Evolutionary conservation across 306 rosid genomes (phyloP), one percentile per base, ranked within the genome.

Genomic region (Dryas drummondii): DNA sequence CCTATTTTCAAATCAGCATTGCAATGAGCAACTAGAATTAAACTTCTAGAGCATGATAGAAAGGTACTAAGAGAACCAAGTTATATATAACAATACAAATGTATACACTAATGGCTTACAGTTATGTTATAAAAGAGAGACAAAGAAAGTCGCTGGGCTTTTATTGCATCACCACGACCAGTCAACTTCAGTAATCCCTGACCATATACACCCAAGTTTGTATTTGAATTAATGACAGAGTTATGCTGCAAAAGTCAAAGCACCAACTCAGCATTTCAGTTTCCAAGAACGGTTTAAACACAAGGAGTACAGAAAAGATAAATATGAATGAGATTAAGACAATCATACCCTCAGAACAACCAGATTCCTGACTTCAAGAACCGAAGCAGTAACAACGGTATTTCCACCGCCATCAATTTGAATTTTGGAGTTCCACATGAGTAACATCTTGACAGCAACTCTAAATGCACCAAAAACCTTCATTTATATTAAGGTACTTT

Each of bases 391-490:
- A 75, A 94, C 88, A 78, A 85, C 84, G 47, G 97, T 82, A 83
- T 87, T 87, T 82, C 83, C 88, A 59, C 97, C 94, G 50, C 97
- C 97, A 50, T 91, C 94, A 74, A 94, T 89, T 88, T 86, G 87
- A 68, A 94, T 90, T 71, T 77, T 78, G 78, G 98, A 87, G 84
- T 92, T 86, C 98, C 97, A 87, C 98, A 94, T 94, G 63, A 94
- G 96, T 85, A 94, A 74, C 97, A 94, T 90, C 87, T 94, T 94
- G 81, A 94, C 91, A 79, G 91, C 71, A 81, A 94, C 97, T 91
- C 98, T 87, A 85, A 94, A 89, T 70, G 98, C 98, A 77, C 98
- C 98, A 85, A 82, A 94, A 78, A 94, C 98, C 98, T 94, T 83
- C 89, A 92, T 55, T 63, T 72, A 80, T 65, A 78, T 69, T 72